A percentile compares a stretch with the other conserved stretches of the same genome.
Evolutionary conservation across 163 green algal species (phyloP).

Genomic region (Volvox carteri): DNA sequence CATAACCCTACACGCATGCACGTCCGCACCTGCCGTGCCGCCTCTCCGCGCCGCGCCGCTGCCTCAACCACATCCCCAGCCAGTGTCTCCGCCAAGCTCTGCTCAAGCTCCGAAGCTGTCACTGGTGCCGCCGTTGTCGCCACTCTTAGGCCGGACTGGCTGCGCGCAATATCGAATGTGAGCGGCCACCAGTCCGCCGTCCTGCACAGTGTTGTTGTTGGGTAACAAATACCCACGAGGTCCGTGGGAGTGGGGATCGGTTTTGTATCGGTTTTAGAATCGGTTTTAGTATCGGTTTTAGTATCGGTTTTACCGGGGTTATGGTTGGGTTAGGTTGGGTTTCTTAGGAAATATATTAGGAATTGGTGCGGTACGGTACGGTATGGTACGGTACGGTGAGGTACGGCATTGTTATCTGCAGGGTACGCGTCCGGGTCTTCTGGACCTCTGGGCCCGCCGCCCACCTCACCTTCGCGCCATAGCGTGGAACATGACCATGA

Average conservation of each 20-base stretch:
- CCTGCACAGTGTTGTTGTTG: no score
- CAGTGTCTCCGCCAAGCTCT: slow-evolving; percentile 38
- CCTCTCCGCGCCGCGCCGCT: background rate
- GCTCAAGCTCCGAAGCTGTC: slow-evolving; percentile 49
- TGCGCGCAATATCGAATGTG: slow-evolving; percentile 47
- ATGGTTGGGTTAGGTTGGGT: no score
- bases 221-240: no score
- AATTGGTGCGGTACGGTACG: no score
- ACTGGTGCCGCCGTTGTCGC: slow-evolving; percentile 49
- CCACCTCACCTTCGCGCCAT: slow-evolving; percentile 32
- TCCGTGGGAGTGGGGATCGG: no score
- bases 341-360: no score
- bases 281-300: no score
- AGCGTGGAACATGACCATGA: slow-evolving; percentile 57
- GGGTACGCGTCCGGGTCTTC: background rate
- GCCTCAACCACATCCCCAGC: slow-evolving; percentile 34
- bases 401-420: no score
- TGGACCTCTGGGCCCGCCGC: background rate
- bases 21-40: background rate
- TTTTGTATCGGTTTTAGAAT: no score
- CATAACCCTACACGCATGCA: no score
- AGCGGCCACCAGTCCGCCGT: slow-evolving; percentile 53
- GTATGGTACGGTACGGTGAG: no score
- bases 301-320: no score
- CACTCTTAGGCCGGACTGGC: slow-evolving; percentile 41